Evolutionary conservation across 2,329 filamentous ascomycete species (phyloP).

Genomic region (Keithomyces neogunnii): DNA sequence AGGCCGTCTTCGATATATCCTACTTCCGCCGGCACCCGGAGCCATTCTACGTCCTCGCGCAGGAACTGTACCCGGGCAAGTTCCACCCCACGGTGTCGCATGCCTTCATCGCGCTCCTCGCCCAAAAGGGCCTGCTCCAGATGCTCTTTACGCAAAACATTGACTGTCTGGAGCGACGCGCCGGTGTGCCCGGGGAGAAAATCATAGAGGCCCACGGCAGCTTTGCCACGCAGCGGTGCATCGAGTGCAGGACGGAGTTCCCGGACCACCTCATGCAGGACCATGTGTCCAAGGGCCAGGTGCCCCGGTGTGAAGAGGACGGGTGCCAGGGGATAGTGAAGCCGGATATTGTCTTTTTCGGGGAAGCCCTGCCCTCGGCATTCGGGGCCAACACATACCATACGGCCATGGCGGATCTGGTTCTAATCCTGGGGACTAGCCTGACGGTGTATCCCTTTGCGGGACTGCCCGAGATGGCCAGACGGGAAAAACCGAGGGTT

Average conservation of each 20-base stretch:
- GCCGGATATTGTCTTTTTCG: conserved; percentile 93
- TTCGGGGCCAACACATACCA: conserved; percentile 32
- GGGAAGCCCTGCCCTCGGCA: conserved; percentile 50
- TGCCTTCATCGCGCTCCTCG: conserved; percentile 75
- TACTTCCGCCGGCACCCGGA: conserved; percentile 80
- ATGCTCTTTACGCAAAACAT: conserved; percentile 98
- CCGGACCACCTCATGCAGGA: conserved; percentile 66
- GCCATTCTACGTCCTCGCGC: conserved; percentile 87
- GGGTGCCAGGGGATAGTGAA: conserved; percentile 75
- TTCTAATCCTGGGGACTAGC: conserved; percentile 84
- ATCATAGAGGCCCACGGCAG: conserved; percentile 94
- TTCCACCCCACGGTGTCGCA: conserved; percentile 87
- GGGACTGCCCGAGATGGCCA: conserved; percentile 59
- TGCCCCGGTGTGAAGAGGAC: conserved; percentile 57
- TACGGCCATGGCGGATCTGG: conserved; percentile 59
- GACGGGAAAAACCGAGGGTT: conserved; percentile 59
- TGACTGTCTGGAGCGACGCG: conserved; percentile 82
- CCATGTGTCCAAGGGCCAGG: conserved; percentile 55
- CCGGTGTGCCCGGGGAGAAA: conserved; percentile 70
- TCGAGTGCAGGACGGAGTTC: conserved; percentile 71
- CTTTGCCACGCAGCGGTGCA: conserved; percentile 84
- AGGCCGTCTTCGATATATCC: conserved; percentile 87
- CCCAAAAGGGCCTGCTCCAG: conserved; percentile 67
- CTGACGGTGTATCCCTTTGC: conserved; percentile 85
- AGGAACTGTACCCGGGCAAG: conserved; percentile 84